Conservation (phyloP, 2,329 filamentous ascomycete genomes). For the Leptographium wingfieldii region DNA sequence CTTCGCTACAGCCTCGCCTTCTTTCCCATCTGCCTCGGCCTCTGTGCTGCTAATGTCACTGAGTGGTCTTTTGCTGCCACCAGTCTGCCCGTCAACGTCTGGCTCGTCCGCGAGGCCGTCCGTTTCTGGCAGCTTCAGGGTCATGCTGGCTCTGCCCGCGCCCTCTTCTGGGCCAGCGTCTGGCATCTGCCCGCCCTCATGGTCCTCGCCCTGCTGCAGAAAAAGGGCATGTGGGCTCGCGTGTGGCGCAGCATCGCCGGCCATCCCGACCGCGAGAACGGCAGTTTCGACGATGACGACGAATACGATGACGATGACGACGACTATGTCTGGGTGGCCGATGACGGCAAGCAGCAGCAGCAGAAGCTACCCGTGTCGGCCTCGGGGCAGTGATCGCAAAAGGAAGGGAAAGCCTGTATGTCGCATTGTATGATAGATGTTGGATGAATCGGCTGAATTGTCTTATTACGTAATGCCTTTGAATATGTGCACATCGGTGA, state of each 20-base stretch:
- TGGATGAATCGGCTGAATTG: too few relatives aligned
- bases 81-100: constrained; percentile 70
- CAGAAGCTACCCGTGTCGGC: not conserved
- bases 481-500: too few relatives aligned
- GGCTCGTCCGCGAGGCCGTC: constrained; percentile 71
- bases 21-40: constrained; percentile 69
- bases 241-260: constrained; percentile 62
- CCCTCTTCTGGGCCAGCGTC: constrained; percentile 92
- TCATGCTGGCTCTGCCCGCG: constrained; percentile 65
- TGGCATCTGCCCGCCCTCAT: constrained; percentile 89
- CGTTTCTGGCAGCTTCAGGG: constrained; percentile 72
- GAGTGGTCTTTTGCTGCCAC: constrained; percentile 75
- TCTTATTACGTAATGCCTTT: too few relatives aligned
- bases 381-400: not conserved
- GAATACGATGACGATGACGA: not conserved
- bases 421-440: too few relatives aligned
- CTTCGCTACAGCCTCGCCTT: constrained; percentile 76
- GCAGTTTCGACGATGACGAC: constrained; percentile 26
- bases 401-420: not conserved
- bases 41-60: constrained; percentile 71
- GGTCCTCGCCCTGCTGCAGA: constrained; percentile 81
- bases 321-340: not conserved
- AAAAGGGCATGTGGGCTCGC: constrained; percentile 81
- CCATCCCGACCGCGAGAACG: constrained; percentile 38
- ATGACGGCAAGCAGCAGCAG: not conserved